Percentiles rank a stretch among this genome's conserved stretches.
Conservation (phyloP, 495 filamentous ascomycete genomes). For the Endocarpon pusillum region DNA sequence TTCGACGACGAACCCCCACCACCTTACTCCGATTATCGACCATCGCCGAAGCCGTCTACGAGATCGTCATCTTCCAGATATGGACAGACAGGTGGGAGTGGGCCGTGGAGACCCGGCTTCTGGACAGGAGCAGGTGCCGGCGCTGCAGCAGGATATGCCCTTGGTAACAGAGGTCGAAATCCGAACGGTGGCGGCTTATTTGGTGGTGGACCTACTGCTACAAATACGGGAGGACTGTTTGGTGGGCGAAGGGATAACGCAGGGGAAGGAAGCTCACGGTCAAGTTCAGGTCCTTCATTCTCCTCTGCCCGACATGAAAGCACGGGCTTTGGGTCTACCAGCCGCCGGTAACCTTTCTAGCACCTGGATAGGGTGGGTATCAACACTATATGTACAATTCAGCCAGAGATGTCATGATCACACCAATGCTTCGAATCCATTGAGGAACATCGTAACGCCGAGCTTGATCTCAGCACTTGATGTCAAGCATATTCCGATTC, state of each 20-base stretch:
- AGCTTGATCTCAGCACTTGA: too few species aligned
- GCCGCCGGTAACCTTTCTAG: conserved; percentile 45
- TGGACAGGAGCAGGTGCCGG: conserved; percentile 65
- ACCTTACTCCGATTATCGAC: conserved; percentile 38
- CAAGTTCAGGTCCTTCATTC: conserved; percentile 26
- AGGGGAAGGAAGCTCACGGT: conserved; percentile 35
- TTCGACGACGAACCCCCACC: conserved; percentile 40
- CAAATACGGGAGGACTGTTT: conserved; percentile 2
- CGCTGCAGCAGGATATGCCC: conserved; percentile 50
- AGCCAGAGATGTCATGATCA: too few species aligned
- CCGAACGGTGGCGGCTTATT: not conserved
- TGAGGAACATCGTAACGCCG: too few species aligned
- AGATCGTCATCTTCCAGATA: conserved; percentile 17
- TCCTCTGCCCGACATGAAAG: conserved; percentile 48
- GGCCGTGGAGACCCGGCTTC: conserved; percentile 64
- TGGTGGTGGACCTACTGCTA: too few species aligned
- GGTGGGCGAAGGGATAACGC: conserved; percentile 15
- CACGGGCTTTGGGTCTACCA: conserved; percentile 83
- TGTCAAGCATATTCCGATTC: too few species aligned
- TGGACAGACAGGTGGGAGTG: conserved; percentile 6
- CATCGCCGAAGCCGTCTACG: conserved; percentile 35
- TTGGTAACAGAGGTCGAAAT: conserved; percentile 34
- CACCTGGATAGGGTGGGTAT: too few species aligned
- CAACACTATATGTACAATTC: too few species aligned
- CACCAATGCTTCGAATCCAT: too few species aligned